These are phyloP conservation scores for Starmerella apicola DNA, from an alignment of 805 yeast genomes.

Conservation along the genomic window DNA sequence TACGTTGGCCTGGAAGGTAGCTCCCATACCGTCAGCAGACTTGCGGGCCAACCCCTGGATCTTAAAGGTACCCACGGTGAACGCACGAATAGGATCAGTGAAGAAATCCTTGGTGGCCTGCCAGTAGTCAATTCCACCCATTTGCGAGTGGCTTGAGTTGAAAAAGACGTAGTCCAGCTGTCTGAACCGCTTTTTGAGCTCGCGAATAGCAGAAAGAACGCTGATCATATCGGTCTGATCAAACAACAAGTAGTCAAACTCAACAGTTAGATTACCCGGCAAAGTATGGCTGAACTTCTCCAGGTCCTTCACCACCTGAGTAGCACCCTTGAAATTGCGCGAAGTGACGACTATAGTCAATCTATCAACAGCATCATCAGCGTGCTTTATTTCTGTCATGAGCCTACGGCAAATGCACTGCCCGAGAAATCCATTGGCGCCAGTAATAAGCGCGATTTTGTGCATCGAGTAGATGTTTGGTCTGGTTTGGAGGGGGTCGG, in stretches of 20 bases:
- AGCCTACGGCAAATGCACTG: conserved; percentile 72
- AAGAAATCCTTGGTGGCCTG: conserved; percentile 60
- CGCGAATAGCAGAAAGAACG: conserved; percentile 59
- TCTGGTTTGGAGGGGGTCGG: no score
- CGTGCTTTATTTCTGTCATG: conserved; percentile 36
- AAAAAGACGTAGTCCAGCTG: conserved; percentile 68
- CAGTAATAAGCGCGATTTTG: conserved; percentile 30
- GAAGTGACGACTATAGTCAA: conserved; percentile 80
- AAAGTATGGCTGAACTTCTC: conserved; percentile 18
- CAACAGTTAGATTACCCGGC: conserved; percentile 45
- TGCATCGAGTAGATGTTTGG: no score
- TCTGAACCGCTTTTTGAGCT: conserved; percentile 48
- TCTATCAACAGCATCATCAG: conserved; percentile 35
- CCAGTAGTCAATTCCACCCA: conserved; percentile 76
- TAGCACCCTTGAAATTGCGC: conserved; percentile 73
- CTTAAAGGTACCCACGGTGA: conserved; percentile 80
- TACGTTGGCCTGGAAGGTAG: conserved; percentile 90
- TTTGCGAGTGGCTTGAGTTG: conserved; percentile 84
- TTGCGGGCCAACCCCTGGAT: conserved; percentile 67
- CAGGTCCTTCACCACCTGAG: conserved; percentile 54
- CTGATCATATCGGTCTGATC: conserved; percentile 88
- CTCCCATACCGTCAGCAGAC: conserved; percentile 67
- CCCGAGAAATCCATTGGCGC: conserved; percentile 54
- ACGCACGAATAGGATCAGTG: conserved; percentile 60
- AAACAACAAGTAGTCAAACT: conserved; percentile 78